These are phyloP conservation scores for Penicillium sp. DNA, from an alignment of 2,329 filamentous ascomycete species.

Conservation along the genomic window DNA sequence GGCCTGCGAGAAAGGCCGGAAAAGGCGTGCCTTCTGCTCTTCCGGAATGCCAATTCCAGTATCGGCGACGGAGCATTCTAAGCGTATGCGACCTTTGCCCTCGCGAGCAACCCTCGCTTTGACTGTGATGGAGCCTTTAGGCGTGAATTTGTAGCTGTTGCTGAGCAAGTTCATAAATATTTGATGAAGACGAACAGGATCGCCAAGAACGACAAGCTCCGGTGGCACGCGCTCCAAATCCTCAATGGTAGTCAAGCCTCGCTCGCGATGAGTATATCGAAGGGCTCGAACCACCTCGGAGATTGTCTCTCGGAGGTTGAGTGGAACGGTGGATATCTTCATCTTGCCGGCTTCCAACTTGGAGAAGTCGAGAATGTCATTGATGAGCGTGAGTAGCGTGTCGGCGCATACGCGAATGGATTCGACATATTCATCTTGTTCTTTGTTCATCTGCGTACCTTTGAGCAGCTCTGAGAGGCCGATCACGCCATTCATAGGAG, in stretches of 20 bases:
- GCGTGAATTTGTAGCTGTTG: constrained; percentile 92
- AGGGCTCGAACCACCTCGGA: constrained; percentile 60
- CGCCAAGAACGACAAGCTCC: constrained; percentile 69
- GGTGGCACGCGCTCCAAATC: constrained; percentile 59
- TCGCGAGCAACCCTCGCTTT: constrained; percentile 69
- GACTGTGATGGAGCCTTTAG: constrained; percentile 79
- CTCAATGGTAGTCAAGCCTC: constrained; percentile 57
- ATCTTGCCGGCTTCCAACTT: constrained; percentile 83
- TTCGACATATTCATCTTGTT: constrained; percentile 60
- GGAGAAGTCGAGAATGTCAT: constrained; percentile 85
- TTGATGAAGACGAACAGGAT: constrained; percentile 77
- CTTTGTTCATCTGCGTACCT: constrained; percentile 51
- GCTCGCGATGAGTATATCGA: constrained; percentile 59
- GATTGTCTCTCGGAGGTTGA: constrained; percentile 67
- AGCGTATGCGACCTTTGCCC: constrained; percentile 62
- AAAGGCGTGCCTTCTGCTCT: constrained; percentile 72
- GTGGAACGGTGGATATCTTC: constrained; percentile 79
- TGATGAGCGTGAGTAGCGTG: constrained; percentile 78
- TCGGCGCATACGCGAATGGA: constrained; percentile 64
- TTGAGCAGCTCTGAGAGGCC: constrained; percentile 65
- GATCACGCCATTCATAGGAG: constrained; percentile 89
- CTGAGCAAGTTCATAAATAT: constrained; percentile 77
- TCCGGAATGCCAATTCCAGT: constrained; percentile 87
- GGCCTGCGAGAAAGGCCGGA: constrained; percentile 88
- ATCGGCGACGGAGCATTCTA: constrained; percentile 82